Percentiles rank a stretch among this genome's conserved stretches.
These are phyloP conservation scores for Ganoderma sinense DNA, from an alignment of 1,284 basidiomycete genomes.

Conservation along the genomic window DNA sequence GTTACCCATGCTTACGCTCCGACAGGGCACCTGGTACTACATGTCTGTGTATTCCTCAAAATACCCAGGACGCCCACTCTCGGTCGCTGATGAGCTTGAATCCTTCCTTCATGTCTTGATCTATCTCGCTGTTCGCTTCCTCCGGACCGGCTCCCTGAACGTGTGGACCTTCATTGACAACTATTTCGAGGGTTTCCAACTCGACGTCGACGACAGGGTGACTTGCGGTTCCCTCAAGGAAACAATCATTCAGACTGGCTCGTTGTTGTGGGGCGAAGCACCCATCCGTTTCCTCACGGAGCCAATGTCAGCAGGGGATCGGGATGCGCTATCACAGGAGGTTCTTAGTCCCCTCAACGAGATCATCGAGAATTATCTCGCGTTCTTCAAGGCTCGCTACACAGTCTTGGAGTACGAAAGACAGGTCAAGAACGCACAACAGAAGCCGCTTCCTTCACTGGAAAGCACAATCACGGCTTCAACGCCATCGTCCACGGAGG, in stretches of 20 bases:
- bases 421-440: not conserved
- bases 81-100: slow-evolving; percentile 21
- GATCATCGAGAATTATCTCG: not conserved
- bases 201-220: not conserved
- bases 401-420: not conserved
- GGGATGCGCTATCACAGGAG: not conserved
- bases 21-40: slow-evolving; percentile 26
- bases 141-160: not conserved
- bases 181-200: slow-evolving; percentile 9
- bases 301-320: not conserved
- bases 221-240: not conserved
- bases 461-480: slow-evolving; percentile 51
- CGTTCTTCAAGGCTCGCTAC: slow-evolving; percentile 8
- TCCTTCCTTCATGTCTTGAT: slow-evolving; percentile 23
- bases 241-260: not conserved
- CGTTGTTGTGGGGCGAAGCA: not conserved
- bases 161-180: not conserved
- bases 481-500: slow-evolving; percentile 14
- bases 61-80: not conserved
- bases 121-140: slow-evolving; percentile 12
- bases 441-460: not conserved
- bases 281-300: not conserved
- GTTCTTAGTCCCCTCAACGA: slow-evolving; percentile 1
- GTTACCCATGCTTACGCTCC: not conserved
- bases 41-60: slow-evolving; percentile 11